Base-by-base conservation (phyloP, 2,329 filamentous ascomycete species). In the Aspergillus clavatus region DNA sequence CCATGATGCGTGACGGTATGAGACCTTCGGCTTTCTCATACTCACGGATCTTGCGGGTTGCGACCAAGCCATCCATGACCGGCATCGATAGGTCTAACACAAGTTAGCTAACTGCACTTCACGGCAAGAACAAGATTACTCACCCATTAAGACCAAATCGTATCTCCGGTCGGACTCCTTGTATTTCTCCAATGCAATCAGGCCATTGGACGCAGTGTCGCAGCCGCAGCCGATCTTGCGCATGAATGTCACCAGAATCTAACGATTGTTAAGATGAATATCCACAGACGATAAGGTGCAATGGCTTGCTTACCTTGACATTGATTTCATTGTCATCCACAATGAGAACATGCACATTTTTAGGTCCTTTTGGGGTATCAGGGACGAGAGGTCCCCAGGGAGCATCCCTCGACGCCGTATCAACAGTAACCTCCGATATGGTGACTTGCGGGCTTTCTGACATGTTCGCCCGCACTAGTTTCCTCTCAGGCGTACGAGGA, bases 301-400 rank as follows among this genome's bases (percentile, higher is more conserved):
- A 10, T 4, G 4, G 14, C 37, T 12, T 3, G 60, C 58, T 12
- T 3, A 61, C 58, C 48, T 58, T 58, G 2, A 68, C 54, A 36
- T 71, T 70, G 43, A 71, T 68, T 2, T 61, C 56, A 43, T 70
- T 70, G 43, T 70, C 68, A 44, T 70, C 68, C 2, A 71, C 68
- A 2, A 71, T 53, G 1, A 70, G 57, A 7, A 69, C 52, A 39
- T 56, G 57, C 24, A 45, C 47, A 40, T 38, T 18, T 10, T 40
- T 37, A 4, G 31, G 31, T 2, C 33, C 24, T 19, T 46, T 39
- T 4, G 24, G n/a, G 24, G 12, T 28, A 11, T 24, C 26, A 28
- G 11, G 7, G 4, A 28, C 26, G 4, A 28, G 11, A n/a, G 26
- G 11, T n/a, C 12, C 26, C 4, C 7, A n/a, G 3, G 12, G 26